Conservation (phyloP, 768 basidiomycete species). For the Butyriboletus loyo region DNA sequence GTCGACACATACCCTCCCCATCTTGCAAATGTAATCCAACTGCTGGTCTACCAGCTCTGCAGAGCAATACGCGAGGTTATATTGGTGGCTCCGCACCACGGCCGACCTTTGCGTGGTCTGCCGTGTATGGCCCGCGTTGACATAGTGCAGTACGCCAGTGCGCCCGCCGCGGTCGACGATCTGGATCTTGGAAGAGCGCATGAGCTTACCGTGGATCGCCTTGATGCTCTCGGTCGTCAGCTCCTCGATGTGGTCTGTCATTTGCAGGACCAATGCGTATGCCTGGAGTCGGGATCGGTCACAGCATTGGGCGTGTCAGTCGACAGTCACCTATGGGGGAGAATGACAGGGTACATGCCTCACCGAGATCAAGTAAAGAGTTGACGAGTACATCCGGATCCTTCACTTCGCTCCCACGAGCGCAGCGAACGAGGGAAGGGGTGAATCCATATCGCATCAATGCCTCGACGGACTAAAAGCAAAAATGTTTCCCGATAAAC, state of each 20-base stretch:
- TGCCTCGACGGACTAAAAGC: conserved; percentile 24
- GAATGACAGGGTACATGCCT: conserved; percentile 12
- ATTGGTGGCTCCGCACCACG: conserved; percentile 30
- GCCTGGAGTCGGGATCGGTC: conserved; percentile 15
- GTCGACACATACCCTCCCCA: conserved; percentile 27
- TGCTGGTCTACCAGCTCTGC: conserved; percentile 31
- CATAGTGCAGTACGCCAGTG: conserved; percentile 19
- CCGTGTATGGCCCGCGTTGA: conserved; percentile 31
- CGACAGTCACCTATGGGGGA: no score
- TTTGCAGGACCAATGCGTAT: conserved; percentile 20
- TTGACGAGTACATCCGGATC: conserved; percentile 22
- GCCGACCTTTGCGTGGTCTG: conserved; percentile 29
- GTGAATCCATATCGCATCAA: conserved; percentile 27
- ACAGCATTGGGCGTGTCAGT: background rate
- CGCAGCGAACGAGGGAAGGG: conserved; percentile 22
- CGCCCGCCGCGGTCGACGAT: conserved; percentile 13
- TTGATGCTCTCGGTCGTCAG: conserved; percentile 30
- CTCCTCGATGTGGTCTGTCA: conserved; percentile 24
- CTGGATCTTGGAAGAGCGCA: conserved; percentile 31
- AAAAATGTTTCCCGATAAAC: background rate
- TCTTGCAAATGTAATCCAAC: conserved; percentile 34
- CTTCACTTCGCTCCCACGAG: conserved; percentile 22
- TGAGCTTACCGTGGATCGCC: conserved; percentile 27
- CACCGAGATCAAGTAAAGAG: conserved; percentile 24
- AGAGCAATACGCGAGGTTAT: conserved; percentile 34